Evolutionary conservation across 345 rosid genomes (phyloP).

Genomic region (Eucalyptus brandiana): DNA sequence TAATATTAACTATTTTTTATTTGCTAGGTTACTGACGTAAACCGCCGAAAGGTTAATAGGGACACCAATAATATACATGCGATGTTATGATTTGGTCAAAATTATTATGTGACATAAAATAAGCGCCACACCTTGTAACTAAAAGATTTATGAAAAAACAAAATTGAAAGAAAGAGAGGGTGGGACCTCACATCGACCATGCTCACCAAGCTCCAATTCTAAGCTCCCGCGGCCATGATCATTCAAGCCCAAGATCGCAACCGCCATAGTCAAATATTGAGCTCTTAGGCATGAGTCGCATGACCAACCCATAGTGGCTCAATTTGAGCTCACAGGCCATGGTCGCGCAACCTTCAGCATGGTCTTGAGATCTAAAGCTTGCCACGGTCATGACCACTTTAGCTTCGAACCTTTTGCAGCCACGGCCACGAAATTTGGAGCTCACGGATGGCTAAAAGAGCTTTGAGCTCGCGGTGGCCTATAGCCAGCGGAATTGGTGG

Average conservation of each 20-base stretch:
- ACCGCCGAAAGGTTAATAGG: fast-evolving
- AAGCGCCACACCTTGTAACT: fast-evolving
- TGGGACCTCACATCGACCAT: not conserved
- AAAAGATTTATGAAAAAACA: not conserved
- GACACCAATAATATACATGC: fast-evolving
- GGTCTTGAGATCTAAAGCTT: not conserved
- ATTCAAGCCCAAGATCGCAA: not conserved
- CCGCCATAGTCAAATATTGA: not conserved
- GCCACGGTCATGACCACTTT: not conserved
- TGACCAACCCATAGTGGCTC: too few relatives aligned
- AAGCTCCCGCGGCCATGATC: not conserved
- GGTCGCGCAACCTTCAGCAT: not conserved
- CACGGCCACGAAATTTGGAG: not conserved
- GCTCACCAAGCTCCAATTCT: not conserved
- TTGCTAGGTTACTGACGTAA: not conserved
- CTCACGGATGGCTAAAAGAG: not conserved
- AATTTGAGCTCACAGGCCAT: not conserved
- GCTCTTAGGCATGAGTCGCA: not conserved
- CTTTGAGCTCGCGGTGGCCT: not conserved
- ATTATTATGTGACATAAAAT: not conserved
- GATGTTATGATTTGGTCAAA: not conserved
- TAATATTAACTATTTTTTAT: too few relatives aligned
- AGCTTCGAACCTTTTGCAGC: not conserved
- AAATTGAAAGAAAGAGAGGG: not conserved
- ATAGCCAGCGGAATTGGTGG: not conserved